Evolutionary conservation across 108 stramenopile genomes (phyloP).

Genomic region (Aureococcus anophagefferens): DNA sequence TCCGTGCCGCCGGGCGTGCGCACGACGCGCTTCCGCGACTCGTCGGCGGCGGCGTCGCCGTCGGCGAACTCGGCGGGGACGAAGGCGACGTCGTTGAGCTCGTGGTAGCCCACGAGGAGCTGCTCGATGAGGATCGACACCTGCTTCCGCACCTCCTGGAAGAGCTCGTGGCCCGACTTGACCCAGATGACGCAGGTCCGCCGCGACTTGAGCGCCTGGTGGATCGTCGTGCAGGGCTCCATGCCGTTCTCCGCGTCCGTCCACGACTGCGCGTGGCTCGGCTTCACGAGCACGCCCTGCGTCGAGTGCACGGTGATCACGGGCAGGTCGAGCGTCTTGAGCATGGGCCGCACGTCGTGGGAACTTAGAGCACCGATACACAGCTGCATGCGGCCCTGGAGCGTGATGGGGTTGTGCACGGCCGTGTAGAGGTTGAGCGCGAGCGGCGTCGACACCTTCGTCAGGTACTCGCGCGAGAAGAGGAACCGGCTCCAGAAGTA

Average conservation of each 20-base stretch:
- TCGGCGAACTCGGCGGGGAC: constrained; percentile 11
- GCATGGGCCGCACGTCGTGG: constrained; percentile 54
- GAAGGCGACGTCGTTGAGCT: constrained; percentile 45
- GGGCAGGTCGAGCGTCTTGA: constrained; percentile 45
- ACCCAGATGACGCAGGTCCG: constrained; percentile 63
- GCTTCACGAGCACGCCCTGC: constrained; percentile 58
- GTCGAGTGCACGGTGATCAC: constrained; percentile 59
- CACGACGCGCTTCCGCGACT: neutral
- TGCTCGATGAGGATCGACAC: constrained; percentile 58
- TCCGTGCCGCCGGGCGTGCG: neutral
- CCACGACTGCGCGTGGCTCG: constrained; percentile 57
- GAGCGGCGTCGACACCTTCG: constrained; percentile 63
- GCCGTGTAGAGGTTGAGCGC: constrained; percentile 76
- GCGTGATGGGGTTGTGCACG: constrained; percentile 70
- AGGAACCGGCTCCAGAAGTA: constrained; percentile 77
- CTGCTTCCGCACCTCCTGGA: constrained; percentile 65
- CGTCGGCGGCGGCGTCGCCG: neutral
- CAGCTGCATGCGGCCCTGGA: constrained; percentile 57
- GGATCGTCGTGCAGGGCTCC: constrained; percentile 25
- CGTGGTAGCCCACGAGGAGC: constrained; percentile 61
- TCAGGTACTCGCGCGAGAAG: constrained; percentile 61
- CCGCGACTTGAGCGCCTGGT: constrained; percentile 45
- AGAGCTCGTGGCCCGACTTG: constrained; percentile 69
- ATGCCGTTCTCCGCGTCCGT: constrained; percentile 43
- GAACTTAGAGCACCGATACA: constrained; percentile 60